These are phyloP conservation scores for Debaryomyces castellii DNA, from an alignment of 805 yeast genomes.

Conservation along the genomic window DNA sequence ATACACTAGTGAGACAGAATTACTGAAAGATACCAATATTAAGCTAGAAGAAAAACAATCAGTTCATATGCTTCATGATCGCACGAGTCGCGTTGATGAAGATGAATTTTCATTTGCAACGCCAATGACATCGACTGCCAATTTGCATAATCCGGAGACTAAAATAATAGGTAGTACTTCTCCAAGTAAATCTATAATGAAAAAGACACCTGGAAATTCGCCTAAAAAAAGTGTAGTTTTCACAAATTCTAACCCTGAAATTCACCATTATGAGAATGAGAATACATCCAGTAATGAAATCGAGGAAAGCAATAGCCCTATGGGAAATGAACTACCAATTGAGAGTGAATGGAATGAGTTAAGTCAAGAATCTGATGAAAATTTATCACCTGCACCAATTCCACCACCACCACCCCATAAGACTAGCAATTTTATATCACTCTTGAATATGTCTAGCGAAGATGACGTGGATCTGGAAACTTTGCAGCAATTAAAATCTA, in stretches of 20 bases:
- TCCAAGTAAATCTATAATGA: slow-evolving; percentile 42
- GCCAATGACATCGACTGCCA: slow-evolving; percentile 19
- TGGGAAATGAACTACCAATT: slow-evolving; percentile 8
- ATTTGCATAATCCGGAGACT: slow-evolving; percentile 10
- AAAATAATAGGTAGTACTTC: slow-evolving; percentile 15
- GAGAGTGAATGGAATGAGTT: slow-evolving; percentile 22
- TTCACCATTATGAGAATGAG: slow-evolving; percentile 25
- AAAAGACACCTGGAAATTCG: slow-evolving; percentile 15
- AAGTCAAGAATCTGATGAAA: slow-evolving; percentile 5
- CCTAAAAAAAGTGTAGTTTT: slow-evolving; percentile 41
- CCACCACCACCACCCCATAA: slow-evolving; percentile 32
- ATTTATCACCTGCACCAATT: slow-evolving; percentile 6
- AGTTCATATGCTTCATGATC: neutral
- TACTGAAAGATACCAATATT: neutral
- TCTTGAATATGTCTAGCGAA: slow-evolving; percentile 7
- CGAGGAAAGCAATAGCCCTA: slow-evolving; percentile 5
- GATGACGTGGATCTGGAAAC: slow-evolving; percentile 14
- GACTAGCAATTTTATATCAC: slow-evolving; percentile 7
- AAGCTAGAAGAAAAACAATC: neutral
- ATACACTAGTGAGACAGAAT: slow-evolving; percentile 31
- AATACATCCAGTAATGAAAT: neutral
- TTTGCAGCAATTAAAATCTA: slow-evolving; percentile 17
- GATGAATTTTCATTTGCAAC: slow-evolving; percentile 28
- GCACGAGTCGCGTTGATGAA: slow-evolving; percentile 10
- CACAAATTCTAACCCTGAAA: slow-evolving; percentile 25